Base-by-base conservation (phyloP, 305 asterid genomes). In the Rubia peregrina region DNA sequence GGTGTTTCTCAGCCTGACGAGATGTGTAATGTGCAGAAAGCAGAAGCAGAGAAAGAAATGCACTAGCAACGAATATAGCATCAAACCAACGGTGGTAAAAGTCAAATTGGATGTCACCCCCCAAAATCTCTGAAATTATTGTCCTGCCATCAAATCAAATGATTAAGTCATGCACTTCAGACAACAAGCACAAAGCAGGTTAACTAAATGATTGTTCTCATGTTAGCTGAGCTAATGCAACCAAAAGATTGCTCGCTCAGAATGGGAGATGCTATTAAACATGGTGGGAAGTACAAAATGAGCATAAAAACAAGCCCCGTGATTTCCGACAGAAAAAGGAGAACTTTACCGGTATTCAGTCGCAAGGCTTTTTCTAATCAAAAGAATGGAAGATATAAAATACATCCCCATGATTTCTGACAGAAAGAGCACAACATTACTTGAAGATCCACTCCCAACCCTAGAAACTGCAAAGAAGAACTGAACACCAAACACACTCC, bases 401-500 rank as follows among this genome's bases (percentile, higher is more conserved):
- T 94, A 94, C 96, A 94, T 91, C 71, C 99, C 99, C 99, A 94
- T 94, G 78, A 94, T 94, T 81, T 94, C 99, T 22, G 99, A 94
- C 69, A 94, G 96, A 85, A 94, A 94, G 78, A 91, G 99, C 73
- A 94, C 99, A 0, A 94, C 91, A 59, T 94, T 94, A 88, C 99
- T 94, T 53, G 99, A 94, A 70, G 97, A 94, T 80, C 99, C 99
- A 61, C 99, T 94, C 69, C 99, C 99, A 79, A 91, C 99, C 87
- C 99, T 83, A 57, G 99, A 94, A 74, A 94, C 95, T 61, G 96
- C 99, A 73, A 94, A 94, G 80, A 94, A 94, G 93, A 94, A 89
- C 97, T 91, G 96, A 9, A 17, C 70, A 68, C 65, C 53, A 61
- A 61, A 61, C 24, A 21, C 0, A 44, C 44, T 60, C 42, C 77